Evolutionary conservation across 352 stramenopile species (phyloP), one percentile per base, ranked within the genome.

Genomic region (Salisapilia sapeloensis): DNA sequence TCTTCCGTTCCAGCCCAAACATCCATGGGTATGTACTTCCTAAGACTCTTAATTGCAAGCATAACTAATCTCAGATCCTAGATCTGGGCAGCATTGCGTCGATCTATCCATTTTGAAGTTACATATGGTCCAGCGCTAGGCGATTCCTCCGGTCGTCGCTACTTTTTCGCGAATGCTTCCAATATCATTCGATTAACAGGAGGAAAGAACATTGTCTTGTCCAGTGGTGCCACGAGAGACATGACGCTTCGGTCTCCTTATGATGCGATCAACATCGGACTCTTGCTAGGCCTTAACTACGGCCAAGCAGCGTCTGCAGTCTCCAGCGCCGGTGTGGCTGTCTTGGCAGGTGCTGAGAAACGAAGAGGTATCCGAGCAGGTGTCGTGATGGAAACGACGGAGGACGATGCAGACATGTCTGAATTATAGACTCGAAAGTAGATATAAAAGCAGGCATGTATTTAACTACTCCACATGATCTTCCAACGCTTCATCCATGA

Each of bases 111-210:
- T 46, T 84, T 90, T 41, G 75, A 90, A 34, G 60, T 90, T 45
- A 81, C 54, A 19, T 90, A 90, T 43, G 61, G 64, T 18, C 60
- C 70, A 32, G 77, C 67, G 33, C 55, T 90, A 3, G 61, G 61
- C 0, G 75, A 90, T 44, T 81, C 69, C 13, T 63, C 60, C 9
- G 66, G 71, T 2, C 67, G 75, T 7, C 54, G 75, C 23, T 87
- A 90, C 49, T 87, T 90, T 44, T 87, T 90, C 36, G 81, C 69
- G 23, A 90, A 90, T 48, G 65, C 70, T 8, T 76, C 59, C 33
- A 81, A 79, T 36, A 33, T 90, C 16, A 63, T 87, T 31, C 69
- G 71, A 4, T 29, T 84, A 22, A 85, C 71, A 2, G 54, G 63
- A 6, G 75, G 71, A 11, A 53, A 59, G 8, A 56, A 90, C 33